Conservation (phyloP, 1,284 basidiomycete species). For the Marasmius fiardii region DNA sequence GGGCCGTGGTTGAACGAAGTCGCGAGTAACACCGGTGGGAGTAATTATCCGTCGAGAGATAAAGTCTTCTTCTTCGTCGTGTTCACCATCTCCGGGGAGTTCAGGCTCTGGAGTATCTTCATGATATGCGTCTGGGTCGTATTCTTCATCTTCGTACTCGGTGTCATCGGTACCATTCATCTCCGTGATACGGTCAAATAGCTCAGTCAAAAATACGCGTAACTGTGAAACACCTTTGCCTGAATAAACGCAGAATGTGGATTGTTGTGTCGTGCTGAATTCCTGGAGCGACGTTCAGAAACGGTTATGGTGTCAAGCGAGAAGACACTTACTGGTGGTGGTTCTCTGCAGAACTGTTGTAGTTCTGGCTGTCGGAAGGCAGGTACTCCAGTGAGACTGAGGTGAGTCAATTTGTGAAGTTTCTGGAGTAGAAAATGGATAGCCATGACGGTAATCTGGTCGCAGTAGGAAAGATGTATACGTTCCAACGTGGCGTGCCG, state of each 20-base stretch:
- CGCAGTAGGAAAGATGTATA: conserved; percentile 97
- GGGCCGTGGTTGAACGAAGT: conserved; percentile 23
- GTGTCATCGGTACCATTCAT: conserved; percentile 69
- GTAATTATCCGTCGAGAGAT: conserved; percentile 21
- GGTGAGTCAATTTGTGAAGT: conserved; percentile 86
- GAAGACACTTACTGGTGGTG: conserved; percentile 68
- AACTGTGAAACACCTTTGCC: conserved; percentile 88
- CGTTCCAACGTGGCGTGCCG: conserved; percentile 85
- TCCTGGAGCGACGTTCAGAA: conserved; percentile 49
- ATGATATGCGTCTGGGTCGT: conserved; percentile 45
- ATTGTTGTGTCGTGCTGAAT: conserved; percentile 88
- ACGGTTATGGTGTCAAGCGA: conserved; percentile 4
- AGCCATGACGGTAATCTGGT: conserved; percentile 90
- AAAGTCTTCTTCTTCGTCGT: conserved; percentile 34
- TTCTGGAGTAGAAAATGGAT: conserved; percentile 89
- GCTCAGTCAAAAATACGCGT: conserved; percentile 71
- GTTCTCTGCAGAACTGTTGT: conserved; percentile 87
- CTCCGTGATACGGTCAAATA: conserved; percentile 71
- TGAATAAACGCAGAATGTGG: conserved; percentile 97
- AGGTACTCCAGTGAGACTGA: conserved; percentile 94
- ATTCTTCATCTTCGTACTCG: conserved; percentile 69
- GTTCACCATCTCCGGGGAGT: conserved; percentile 39
- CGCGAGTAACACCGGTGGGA: conserved; percentile 3
- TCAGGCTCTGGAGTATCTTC: conserved; percentile 46
- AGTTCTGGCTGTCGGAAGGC: conserved; percentile 86